Conservation (phyloP, 805 yeast species). For the Groenewaldozyma salmanticensis region DNA sequence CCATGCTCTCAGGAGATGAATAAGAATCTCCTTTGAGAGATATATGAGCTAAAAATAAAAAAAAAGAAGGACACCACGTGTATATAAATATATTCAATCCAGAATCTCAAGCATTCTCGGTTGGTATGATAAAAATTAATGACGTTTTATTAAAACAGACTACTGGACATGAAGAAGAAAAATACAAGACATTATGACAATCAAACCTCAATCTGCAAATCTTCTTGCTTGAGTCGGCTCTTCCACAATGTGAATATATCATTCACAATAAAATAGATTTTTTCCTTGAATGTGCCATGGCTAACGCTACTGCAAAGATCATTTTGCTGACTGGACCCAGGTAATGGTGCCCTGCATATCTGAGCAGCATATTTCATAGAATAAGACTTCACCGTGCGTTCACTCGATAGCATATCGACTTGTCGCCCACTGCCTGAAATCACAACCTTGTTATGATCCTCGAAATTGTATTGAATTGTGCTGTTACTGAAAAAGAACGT, state of each 20-base stretch:
- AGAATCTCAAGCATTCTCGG: no score
- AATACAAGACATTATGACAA: no score
- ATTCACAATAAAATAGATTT: neutral
- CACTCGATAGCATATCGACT: neutral
- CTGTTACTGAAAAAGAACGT: constrained; percentile 94
- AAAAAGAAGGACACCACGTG: no score
- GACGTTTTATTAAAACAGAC: no score
- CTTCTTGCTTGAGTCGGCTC: neutral
- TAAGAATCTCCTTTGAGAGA: no score
- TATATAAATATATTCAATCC: no score
- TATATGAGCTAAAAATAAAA: no score
- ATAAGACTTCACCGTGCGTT: neutral
- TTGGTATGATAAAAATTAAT: no score
- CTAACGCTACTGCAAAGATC: neutral
- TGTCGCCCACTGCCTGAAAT: constrained; percentile 22
- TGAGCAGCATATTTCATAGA: neutral
- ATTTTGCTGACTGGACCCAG: neutral
- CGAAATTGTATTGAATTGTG: constrained; percentile 86
- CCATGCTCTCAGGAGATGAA: constrained; percentile 33
- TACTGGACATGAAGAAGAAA: no score
- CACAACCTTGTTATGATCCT: constrained; percentile 86
- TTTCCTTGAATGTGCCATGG: neutral
- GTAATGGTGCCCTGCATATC: neutral
- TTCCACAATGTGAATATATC: neutral
- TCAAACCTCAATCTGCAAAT: no score